Evolutionary conservation across 75 land plant genomes (phyloP).

Genomic region (Ceratopteris richardii): DNA sequence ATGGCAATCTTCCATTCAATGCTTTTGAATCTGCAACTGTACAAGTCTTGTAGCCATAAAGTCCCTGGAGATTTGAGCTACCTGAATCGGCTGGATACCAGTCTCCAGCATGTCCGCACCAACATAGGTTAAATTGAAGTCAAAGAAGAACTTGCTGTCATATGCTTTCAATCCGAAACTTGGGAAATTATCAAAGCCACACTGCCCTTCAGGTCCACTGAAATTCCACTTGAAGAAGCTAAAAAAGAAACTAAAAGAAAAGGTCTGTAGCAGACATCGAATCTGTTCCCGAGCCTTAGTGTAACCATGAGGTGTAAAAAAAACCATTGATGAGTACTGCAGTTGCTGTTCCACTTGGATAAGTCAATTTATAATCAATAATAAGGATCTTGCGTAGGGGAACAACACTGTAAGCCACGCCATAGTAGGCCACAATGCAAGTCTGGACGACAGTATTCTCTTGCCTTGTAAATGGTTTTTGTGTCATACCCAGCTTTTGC

Average conservation of each 20-base stretch:
- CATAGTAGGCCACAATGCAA: no score
- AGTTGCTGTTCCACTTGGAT: no score
- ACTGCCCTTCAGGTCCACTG: constrained; percentile 43
- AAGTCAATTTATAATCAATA: no score
- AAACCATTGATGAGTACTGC: no score
- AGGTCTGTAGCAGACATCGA: constrained; percentile 35
- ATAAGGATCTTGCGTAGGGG: no score
- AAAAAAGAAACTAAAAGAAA: constrained; percentile 50
- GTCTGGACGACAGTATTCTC: no score
- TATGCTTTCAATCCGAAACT: constrained; percentile 62
- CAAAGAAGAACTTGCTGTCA: constrained; percentile 47
- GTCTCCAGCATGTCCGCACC: constrained; percentile 73
- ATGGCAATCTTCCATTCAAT: no score
- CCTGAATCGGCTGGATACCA: constrained; percentile 46
- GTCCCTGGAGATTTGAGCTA: constrained; percentile 35
- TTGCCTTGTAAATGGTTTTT: no score
- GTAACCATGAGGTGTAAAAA: no score
- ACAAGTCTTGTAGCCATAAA: constrained; percentile 86
- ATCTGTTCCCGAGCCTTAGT: constrained; percentile 72
- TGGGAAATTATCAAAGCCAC: constrained; percentile 68
- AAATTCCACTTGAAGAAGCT: constrained; percentile 78
- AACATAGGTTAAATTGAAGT: constrained; percentile 65
- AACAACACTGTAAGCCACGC: no score
- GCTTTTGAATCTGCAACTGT: no score
- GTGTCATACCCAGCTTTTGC: no score